These are phyloP conservation scores for Alternaria triticina DNA, from an alignment of 2,329 filamentous ascomycete species.

Conservation along the genomic window DNA sequence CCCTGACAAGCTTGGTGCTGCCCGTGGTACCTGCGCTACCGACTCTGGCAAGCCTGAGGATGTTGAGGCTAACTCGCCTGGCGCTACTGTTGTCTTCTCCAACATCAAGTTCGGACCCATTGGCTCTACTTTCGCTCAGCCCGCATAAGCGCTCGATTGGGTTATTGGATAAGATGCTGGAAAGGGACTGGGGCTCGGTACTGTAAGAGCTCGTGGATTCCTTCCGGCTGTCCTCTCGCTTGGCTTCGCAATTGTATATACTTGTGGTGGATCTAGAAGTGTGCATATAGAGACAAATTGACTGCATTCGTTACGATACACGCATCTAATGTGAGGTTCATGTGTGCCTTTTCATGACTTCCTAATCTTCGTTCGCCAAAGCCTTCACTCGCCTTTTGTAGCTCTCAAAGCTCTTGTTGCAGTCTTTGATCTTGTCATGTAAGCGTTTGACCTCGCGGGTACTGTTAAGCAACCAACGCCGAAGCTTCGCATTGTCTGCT, in stretches of 20 bases:
- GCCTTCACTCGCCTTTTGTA: neutral
- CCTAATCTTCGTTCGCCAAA: neutral
- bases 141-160: constrained; percentile 26
- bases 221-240: constrained; percentile 10
- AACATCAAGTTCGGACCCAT: constrained; percentile 52
- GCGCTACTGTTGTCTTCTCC: constrained; percentile 46
- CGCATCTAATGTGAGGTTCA: neutral
- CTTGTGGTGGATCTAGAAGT: constrained; percentile 15
- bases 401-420: neutral
- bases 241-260: constrained; percentile 17
- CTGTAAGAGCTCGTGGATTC: neutral
- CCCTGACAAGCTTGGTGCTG: constrained; percentile 41
- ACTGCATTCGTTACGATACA: neutral
- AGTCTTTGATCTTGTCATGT: neutral
- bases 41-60: constrained; percentile 46
- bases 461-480: accelerated
- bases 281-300: constrained; percentile 15
- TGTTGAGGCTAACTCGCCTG: constrained; percentile 45
- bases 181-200: neutral
- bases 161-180: neutral
- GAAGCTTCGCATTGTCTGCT: no score
- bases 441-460: no score
- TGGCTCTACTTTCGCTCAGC: constrained; percentile 47
- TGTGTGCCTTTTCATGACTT: no score
- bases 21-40: constrained; percentile 47